Percentiles rank a stretch among this genome's conserved stretches.
These are phyloP conservation scores for Chiua virens DNA, from an alignment of 768 basidiomycete genomes.

Conservation along the genomic window DNA sequence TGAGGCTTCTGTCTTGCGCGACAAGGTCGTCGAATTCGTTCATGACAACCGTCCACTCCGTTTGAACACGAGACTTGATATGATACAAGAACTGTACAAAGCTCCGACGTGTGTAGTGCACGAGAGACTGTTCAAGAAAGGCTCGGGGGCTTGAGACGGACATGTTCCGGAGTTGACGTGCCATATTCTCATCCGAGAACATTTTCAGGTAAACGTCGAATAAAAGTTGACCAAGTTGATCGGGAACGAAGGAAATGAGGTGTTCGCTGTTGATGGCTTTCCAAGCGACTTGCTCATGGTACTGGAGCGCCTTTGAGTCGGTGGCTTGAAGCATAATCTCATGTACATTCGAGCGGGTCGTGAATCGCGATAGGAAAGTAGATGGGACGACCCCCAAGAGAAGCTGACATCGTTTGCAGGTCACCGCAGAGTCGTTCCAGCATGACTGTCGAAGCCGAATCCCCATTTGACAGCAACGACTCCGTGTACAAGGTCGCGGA, in stretches of 20 bases:
- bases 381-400: constrained; percentile 29
- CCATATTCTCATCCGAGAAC: constrained; percentile 31
- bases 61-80: constrained; percentile 36
- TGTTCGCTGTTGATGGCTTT: constrained; percentile 11
- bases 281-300: constrained; percentile 28
- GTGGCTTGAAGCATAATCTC: constrained; percentile 15
- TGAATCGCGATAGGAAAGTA: constrained; percentile 26
- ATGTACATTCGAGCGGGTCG: constrained; percentile 28
- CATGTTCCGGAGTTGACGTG: constrained; percentile 5
- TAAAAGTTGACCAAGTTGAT: constrained; percentile 26
- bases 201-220: constrained; percentile 29
- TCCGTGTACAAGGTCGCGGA: constrained; percentile 32
- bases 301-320: constrained; percentile 2
- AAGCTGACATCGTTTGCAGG: constrained; percentile 25
- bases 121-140: constrained; percentile 11
- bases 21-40: constrained; percentile 25
- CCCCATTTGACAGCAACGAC: constrained; percentile 14
- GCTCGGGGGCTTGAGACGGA: constrained; percentile 1
- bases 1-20: constrained; percentile 9
- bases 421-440: constrained; percentile 29
- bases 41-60: constrained; percentile 47
- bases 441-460: constrained; percentile 11
- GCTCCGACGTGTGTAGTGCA: constrained; percentile 49
- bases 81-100: constrained; percentile 47
- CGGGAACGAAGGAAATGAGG: constrained; percentile 19